These are phyloP conservation scores for Rutidosis leptorrhynchoides DNA, from an alignment of 129 eudicot species.

Conservation along the genomic window DNA sequence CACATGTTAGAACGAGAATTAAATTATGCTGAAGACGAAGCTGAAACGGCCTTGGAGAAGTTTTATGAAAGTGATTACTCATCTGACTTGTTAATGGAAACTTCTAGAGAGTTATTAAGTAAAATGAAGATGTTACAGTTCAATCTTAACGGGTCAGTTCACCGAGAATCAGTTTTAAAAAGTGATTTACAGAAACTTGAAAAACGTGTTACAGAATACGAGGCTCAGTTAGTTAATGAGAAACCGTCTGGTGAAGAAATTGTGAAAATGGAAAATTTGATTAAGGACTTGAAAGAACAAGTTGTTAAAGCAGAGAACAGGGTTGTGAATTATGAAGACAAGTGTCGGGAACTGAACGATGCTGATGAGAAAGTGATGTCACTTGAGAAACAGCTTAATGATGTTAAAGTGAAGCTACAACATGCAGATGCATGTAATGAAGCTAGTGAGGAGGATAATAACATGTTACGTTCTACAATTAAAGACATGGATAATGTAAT, in stretches of 20 bases:
- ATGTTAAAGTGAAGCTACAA: constrained; percentile 49
- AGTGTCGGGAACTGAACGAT: constrained; percentile 41
- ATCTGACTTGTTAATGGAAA: constrained; percentile 59
- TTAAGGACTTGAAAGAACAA: constrained; percentile 25
- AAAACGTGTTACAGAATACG: constrained; percentile 32
- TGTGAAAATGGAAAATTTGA: constrained; percentile 28
- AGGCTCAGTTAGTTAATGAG: constrained; percentile 15
- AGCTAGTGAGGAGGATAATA: constrained; percentile 70
- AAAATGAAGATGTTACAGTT: constrained; percentile 47
- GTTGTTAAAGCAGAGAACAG: constrained; percentile 38
- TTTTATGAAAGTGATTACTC: constrained; percentile 61
- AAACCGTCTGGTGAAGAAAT: constrained; percentile 34
- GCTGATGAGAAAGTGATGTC: constrained; percentile 40
- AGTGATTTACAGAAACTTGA: constrained; percentile 23
- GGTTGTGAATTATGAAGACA: constrained; percentile 50
- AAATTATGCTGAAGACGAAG: constrained; percentile 52
- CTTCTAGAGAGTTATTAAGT: constrained; percentile 50
- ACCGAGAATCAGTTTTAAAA: constrained; percentile 49
- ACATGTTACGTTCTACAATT: constrained; percentile 49
- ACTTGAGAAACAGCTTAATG: constrained; percentile 57
- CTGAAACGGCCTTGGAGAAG: constrained; percentile 45
- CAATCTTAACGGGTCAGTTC: constrained; percentile 46
- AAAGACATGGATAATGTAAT: constrained; percentile 78
- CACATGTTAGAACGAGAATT: constrained; percentile 43
- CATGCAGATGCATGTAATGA: constrained; percentile 65